These are phyloP conservation scores for Lentinula sp. DNA, from an alignment of 768 basidiomycete genomes.

Conservation along the genomic window DNA sequence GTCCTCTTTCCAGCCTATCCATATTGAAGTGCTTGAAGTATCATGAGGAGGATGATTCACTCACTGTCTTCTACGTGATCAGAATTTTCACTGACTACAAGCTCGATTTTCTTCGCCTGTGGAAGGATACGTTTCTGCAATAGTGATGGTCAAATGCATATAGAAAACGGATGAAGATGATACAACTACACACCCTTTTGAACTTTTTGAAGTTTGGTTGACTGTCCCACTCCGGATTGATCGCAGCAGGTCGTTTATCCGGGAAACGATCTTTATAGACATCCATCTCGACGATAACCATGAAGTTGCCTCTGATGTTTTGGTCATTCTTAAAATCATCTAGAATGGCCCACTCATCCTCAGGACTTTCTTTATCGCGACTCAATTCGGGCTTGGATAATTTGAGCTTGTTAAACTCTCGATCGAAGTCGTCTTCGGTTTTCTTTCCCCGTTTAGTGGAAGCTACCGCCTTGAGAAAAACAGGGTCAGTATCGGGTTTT, in stretches of 20 bases:
- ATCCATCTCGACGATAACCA: slow-evolving; percentile 69
- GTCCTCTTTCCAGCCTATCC: not conserved
- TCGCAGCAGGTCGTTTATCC: not conserved
- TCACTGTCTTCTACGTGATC: slow-evolving; percentile 50
- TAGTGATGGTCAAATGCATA: not conserved
- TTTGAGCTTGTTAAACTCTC: slow-evolving; percentile 73
- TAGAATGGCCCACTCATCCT: slow-evolving; percentile 51
- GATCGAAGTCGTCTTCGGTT: slow-evolving; percentile 64
- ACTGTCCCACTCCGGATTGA: slow-evolving; percentile 35
- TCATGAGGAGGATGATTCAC: slow-evolving; percentile 9
- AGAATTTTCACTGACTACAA: slow-evolving; percentile 43
- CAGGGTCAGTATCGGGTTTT: slow-evolving; percentile 59
- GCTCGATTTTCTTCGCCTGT: slow-evolving; percentile 35
- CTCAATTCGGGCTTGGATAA: slow-evolving; percentile 56
- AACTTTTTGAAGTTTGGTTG: slow-evolving; percentile 75
- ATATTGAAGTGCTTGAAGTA: not conserved
- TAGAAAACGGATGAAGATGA: not conserved
- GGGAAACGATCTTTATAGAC: slow-evolving; percentile 28
- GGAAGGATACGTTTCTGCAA: slow-evolving; percentile 20
- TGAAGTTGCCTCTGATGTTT: slow-evolving; percentile 68
- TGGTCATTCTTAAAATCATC: slow-evolving; percentile 62
- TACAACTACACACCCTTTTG: slow-evolving; percentile 41
- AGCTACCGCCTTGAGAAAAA: slow-evolving; percentile 68
- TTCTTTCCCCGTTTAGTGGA: slow-evolving; percentile 67
- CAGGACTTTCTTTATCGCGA: slow-evolving; percentile 10